Conservation (phyloP, 129 eudicot species). For the Scalesia atractyloides region DNA sequence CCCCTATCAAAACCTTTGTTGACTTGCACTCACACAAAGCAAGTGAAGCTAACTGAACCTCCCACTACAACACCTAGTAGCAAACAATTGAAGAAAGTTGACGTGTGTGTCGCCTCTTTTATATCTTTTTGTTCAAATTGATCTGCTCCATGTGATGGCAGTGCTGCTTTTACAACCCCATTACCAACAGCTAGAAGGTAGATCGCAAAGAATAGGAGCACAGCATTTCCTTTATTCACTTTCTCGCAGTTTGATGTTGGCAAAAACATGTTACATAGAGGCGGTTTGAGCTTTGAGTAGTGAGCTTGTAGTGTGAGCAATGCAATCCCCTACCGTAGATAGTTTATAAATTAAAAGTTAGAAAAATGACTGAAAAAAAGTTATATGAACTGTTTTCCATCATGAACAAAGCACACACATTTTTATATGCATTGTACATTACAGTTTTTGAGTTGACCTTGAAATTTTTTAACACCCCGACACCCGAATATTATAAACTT, state of each 20-base stretch:
- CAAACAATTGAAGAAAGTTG: conserved; percentile 68
- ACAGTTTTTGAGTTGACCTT: too few species aligned
- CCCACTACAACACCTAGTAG: conserved; percentile 46
- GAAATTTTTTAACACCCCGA: too few species aligned
- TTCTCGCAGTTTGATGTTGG: conserved; percentile 40
- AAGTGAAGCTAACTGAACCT: conserved; percentile 52
- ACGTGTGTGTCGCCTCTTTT: conserved; percentile 48
- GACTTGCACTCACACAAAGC: conserved; percentile 65
- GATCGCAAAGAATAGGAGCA: conserved; percentile 44
- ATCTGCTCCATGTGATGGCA: conserved; percentile 82
- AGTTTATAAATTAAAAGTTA: background rate
- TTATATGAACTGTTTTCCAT: too few species aligned
- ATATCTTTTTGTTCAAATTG: conserved; percentile 68
- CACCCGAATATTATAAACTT: too few species aligned
- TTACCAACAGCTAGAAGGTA: conserved; percentile 54
- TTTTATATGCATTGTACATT: too few species aligned
- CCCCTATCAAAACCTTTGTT: conserved; percentile 74
- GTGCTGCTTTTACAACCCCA: conserved; percentile 58
- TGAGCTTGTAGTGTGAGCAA: conserved; percentile 74
- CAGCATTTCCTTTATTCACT: conserved; percentile 52
- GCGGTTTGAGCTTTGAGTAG: conserved; percentile 54
- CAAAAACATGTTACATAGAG: conserved; percentile 49
- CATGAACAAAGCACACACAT: too few species aligned
- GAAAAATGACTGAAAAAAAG: background rate
- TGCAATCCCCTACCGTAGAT: conserved; percentile 49